Conservation (phyloP, 2,329 filamentous ascomycete species). For the Fusarium nelsonii region DNA sequence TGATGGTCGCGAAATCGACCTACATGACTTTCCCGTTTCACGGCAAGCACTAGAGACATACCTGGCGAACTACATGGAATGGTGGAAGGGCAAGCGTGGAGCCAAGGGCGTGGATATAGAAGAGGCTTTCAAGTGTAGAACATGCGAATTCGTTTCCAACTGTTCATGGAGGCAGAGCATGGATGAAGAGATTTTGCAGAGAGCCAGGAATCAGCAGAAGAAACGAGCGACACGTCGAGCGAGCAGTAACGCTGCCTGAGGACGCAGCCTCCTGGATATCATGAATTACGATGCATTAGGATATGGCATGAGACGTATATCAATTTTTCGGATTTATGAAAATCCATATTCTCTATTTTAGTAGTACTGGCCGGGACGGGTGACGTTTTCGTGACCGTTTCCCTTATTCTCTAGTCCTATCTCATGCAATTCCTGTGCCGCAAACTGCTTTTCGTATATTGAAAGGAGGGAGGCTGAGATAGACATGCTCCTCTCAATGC, state of each 20-base stretch:
- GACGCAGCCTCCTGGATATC: constrained; percentile 8
- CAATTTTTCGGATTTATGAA: neutral
- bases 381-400: neutral
- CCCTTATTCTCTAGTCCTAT: neutral
- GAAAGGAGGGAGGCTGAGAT: too few relatives aligned
- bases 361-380: neutral
- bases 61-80: constrained; percentile 77
- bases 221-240: constrained; percentile 38
- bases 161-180: constrained; percentile 83
- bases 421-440: neutral
- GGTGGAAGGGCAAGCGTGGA: constrained; percentile 84
- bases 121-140: constrained; percentile 88
- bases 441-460: neutral
- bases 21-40: constrained; percentile 75
- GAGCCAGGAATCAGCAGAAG: constrained; percentile 39
- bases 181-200: constrained; percentile 66
- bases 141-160: constrained; percentile 83
- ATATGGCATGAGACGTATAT: neutral
- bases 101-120: constrained; percentile 82
- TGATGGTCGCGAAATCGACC: constrained; percentile 66
- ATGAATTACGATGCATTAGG: constrained; percentile 38
- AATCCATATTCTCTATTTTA: neutral
- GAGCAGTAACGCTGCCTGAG: constrained; percentile 9
- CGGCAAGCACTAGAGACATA: constrained; percentile 72
- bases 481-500: constrained; percentile 18